Percentiles rank a stretch among this genome's conserved stretches.
Conservation (phyloP, 257 asterid species). For the Penstemon davidsonii region DNA sequence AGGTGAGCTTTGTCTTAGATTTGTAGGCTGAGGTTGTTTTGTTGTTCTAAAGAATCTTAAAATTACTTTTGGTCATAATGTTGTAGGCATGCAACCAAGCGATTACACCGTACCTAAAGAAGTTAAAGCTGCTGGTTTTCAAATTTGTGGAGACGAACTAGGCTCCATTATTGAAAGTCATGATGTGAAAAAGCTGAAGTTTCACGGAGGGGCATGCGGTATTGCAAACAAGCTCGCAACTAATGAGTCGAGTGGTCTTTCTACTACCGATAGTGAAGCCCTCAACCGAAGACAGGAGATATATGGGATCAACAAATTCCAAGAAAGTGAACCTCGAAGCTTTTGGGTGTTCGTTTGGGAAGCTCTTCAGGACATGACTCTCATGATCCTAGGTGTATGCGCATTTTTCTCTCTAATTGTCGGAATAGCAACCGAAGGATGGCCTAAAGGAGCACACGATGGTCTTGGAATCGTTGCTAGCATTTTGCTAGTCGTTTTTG, state of each 20-base stretch:
- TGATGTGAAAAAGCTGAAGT: constrained; percentile 63
- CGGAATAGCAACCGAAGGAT: constrained; percentile 86
- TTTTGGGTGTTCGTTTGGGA: constrained; percentile 88
- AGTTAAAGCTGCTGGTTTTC: constrained; percentile 63
- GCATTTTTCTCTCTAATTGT: constrained; percentile 80
- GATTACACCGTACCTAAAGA: constrained; percentile 81
- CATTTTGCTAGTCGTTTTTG: constrained; percentile 79
- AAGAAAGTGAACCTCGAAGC: constrained; percentile 52
- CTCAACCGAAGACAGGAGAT: constrained; percentile 47
- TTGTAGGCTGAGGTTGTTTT: not conserved
- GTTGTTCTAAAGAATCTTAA: not conserved
- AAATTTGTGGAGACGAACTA: constrained; percentile 79
- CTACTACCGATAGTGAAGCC: constrained; percentile 40
- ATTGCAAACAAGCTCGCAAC: constrained; percentile 65
- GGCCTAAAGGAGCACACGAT: constrained; percentile 97
- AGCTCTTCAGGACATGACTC: constrained; percentile 92
- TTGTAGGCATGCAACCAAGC: constrained; percentile 67
- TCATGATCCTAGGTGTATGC: constrained; percentile 86
- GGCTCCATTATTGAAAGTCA: constrained; percentile 86
- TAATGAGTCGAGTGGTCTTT: constrained; percentile 51
- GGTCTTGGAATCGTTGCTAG: constrained; percentile 93
- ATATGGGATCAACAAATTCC: constrained; percentile 70
- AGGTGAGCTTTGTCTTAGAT: constrained; percentile 44
- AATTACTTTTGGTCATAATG: constrained; percentile 14
- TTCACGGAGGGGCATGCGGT: constrained; percentile 72